These are phyloP conservation scores for Camillea tinctor DNA, from an alignment of 2,329 filamentous ascomycete species.

Conservation along the genomic window DNA sequence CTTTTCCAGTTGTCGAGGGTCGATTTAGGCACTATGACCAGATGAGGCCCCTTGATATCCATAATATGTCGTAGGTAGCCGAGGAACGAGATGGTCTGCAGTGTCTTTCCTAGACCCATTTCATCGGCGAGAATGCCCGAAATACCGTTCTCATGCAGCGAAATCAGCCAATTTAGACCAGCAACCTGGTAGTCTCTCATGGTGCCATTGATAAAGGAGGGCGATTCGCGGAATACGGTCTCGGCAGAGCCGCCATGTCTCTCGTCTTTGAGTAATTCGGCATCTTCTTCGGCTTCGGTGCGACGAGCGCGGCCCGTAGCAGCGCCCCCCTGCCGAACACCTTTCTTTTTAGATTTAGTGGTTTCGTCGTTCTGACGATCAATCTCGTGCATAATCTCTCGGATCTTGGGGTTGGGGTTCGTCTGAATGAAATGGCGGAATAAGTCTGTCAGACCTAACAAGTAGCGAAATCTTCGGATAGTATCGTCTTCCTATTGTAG, in stretches of 20 bases:
- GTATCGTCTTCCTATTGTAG: conserved; percentile 78
- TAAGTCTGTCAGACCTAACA: conserved; percentile 90
- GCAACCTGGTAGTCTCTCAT: conserved; percentile 98
- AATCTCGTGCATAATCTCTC: conserved; percentile 90
- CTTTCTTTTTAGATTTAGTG: conserved; percentile 68
- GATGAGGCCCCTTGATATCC: conserved; percentile 85
- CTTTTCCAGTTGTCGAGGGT: conserved; percentile 98
- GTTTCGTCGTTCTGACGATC: conserved; percentile 86
- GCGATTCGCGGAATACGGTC: conserved; percentile 91
- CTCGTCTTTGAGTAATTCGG: conserved; percentile 83
- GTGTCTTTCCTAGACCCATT: conserved; percentile 96
- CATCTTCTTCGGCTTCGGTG: conserved; percentile 97
- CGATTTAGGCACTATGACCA: conserved; percentile 92
- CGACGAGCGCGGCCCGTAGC: conserved; percentile 74
- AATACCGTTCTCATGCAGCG: conserved; percentile 96
- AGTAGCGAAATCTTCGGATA: conserved; percentile 88
- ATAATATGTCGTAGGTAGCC: conserved; percentile 91
- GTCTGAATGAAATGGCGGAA: conserved; percentile 99
- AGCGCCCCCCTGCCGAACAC: conserved; percentile 80
- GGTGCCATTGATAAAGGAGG: conserved; percentile 78
- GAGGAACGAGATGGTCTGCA: conserved; percentile 96
- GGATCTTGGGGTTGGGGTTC: conserved; percentile 91
- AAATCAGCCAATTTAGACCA: conserved; percentile 96
- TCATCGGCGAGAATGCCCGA: conserved; percentile 97
- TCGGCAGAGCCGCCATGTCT: conserved; percentile 82